Evolutionary conservation across 1,284 basidiomycete genomes (phyloP).

Genomic region (Cryptococcus wingfieldii): DNA sequence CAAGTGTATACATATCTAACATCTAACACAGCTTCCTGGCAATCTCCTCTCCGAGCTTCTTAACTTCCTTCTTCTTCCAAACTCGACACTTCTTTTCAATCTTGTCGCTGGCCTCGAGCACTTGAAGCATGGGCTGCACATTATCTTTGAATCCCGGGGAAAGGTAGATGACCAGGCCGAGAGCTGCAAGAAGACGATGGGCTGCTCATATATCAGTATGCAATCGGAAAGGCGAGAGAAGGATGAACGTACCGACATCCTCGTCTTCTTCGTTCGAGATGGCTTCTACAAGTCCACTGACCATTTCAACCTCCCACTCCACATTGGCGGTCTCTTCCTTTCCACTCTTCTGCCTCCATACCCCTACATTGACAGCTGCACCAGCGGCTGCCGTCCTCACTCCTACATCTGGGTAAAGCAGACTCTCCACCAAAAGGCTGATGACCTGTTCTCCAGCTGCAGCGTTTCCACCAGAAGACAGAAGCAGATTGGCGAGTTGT

Average conservation of each 20-base stretch:
- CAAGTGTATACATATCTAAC: too few relatives aligned
- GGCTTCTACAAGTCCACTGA: slow-evolving; percentile 72
- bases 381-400: slow-evolving; percentile 77
- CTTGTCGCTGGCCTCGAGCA: slow-evolving; percentile 59
- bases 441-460: slow-evolving; percentile 48
- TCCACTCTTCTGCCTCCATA: slow-evolving; percentile 56
- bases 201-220: slow-evolving; percentile 50
- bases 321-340: slow-evolving; percentile 54
- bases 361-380: slow-evolving; percentile 69
- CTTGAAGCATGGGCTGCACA: slow-evolving; percentile 64
- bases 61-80: slow-evolving; percentile 57
- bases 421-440: slow-evolving; percentile 59
- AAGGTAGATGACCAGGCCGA: slow-evolving; percentile 67
- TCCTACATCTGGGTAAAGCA: slow-evolving; percentile 63
- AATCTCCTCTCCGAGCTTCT: slow-evolving; percentile 64
- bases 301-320: slow-evolving; percentile 78
- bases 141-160: slow-evolving; percentile 55
- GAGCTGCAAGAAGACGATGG: slow-evolving; percentile 69
- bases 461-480: slow-evolving; percentile 46
- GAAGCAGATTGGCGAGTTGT: slow-evolving; percentile 56
- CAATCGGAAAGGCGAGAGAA: not conserved
- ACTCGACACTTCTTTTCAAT: slow-evolving; percentile 55
- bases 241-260: slow-evolving; percentile 64
- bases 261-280: slow-evolving; percentile 66
- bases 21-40: slow-evolving; percentile 41